Evolutionary conservation across 2,329 filamentous ascomycete species (phyloP).

Genomic region (Fusarium kyushuense): DNA sequence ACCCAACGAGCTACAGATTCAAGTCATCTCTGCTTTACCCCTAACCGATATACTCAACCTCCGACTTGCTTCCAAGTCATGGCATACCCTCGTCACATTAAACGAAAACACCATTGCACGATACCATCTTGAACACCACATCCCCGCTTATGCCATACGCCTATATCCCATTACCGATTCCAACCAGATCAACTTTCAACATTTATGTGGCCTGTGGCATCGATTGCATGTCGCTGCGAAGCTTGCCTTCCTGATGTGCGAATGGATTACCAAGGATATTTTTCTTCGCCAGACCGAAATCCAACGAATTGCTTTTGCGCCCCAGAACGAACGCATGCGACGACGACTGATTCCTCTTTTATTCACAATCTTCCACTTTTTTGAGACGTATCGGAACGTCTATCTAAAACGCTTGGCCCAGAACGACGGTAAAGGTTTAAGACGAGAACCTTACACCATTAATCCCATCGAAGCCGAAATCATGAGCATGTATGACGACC

Average conservation of each 20-base stretch:
- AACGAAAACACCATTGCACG: conserved; percentile 73
- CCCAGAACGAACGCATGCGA: conserved; percentile 73
- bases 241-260: conserved; percentile 70
- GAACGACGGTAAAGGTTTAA: conserved; percentile 64
- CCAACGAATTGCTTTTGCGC: conserved; percentile 68
- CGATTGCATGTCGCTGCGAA: conserved; percentile 73
- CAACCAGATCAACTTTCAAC: conserved; percentile 66
- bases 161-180: conserved; percentile 68
- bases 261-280: conserved; percentile 74
- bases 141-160: conserved; percentile 70
- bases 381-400: conserved; percentile 71
- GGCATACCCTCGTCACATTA: conserved; percentile 69
- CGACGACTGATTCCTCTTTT: conserved; percentile 72
- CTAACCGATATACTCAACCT: conserved; percentile 71
- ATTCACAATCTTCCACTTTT: conserved; percentile 76
- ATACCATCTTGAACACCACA: conserved; percentile 69
- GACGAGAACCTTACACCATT: conserved; percentile 66
- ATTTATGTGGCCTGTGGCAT: conserved; percentile 74
- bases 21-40: conserved; percentile 70
- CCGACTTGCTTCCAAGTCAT: conserved; percentile 68
- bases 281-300: conserved; percentile 69
- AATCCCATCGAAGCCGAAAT: conserved; percentile 73
- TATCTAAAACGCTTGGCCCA: conserved; percentile 68
- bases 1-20: conserved; percentile 72
- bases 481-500: conserved; percentile 74